Evolutionary conservation across 139 green algal species (phyloP).

Genomic region (Spirogloea muscicola): DNA sequence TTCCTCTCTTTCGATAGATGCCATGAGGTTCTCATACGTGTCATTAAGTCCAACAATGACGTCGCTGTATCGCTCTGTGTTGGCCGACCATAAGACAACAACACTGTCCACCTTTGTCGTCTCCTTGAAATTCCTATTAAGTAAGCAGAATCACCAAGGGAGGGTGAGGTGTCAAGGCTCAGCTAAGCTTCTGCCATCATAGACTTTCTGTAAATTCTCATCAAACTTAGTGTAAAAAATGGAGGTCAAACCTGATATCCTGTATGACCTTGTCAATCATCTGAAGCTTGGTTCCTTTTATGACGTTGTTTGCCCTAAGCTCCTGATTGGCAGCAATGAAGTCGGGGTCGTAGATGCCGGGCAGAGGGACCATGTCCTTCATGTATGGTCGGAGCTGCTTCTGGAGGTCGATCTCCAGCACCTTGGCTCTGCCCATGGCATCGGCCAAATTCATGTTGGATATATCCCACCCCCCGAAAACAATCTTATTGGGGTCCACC

Average conservation of each 20-base stretch:
- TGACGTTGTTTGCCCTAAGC: slow-evolving; percentile 84
- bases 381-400: slow-evolving; percentile 92
- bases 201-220: too few relatives aligned
- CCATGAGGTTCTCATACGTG: slow-evolving; percentile 86
- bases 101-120: slow-evolving; percentile 54
- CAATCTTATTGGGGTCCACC: slow-evolving; percentile 90
- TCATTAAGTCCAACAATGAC: slow-evolving; percentile 91
- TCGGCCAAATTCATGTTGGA: slow-evolving; percentile 87
- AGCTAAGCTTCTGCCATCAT: too few relatives aligned
- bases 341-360: slow-evolving; percentile 90
- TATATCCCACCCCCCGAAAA: slow-evolving; percentile 98
- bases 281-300: slow-evolving; percentile 90
- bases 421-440: slow-evolving; percentile 69
- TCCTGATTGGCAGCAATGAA: slow-evolving; percentile 98
- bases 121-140: slow-evolving; percentile 54
- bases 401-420: slow-evolving; percentile 96
- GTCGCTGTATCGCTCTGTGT: slow-evolving; percentile 95
- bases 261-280: slow-evolving; percentile 76
- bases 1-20: slow-evolving; percentile 78
- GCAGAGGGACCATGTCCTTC: slow-evolving; percentile 85
- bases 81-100: slow-evolving; percentile 98
- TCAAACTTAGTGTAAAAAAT: too few relatives aligned
- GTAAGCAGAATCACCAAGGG: too few relatives aligned
- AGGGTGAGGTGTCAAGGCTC: too few relatives aligned
- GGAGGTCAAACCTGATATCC: slow-evolving; percentile 83